Percentiles rank a stretch among this genome's conserved stretches.
Evolutionary conservation across 2,329 filamentous ascomycete genomes (phyloP).

Genomic region (Acarospora socialis): DNA sequence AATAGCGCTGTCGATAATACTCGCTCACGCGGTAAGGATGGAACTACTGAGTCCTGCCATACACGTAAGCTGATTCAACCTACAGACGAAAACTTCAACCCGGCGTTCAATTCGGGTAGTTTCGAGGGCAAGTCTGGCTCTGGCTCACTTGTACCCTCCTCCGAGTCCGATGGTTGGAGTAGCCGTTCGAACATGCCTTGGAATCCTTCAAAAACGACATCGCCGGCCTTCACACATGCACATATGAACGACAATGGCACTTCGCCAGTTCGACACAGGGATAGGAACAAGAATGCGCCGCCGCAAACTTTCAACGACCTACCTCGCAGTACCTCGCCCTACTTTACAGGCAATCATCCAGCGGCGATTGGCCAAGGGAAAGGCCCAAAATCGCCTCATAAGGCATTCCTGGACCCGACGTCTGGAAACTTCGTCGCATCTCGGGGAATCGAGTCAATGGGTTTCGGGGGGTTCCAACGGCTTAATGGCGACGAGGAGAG

Average conservation of each 20-base stretch:
- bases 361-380: constrained; percentile 13
- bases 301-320: constrained; percentile 27
- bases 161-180: constrained; percentile 52
- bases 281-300: constrained; percentile 28
- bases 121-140: constrained; percentile 49
- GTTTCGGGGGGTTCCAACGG: constrained; percentile 20
- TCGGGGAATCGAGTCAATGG: constrained; percentile 18
- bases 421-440: constrained; percentile 23
- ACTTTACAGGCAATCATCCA: constrained; percentile 33
- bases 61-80: constrained; percentile 19
- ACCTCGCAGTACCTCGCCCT: constrained; percentile 27
- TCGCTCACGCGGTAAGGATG: constrained; percentile 35
- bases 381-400: constrained; percentile 15
- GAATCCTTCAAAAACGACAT: constrained; percentile 37
- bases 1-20: constrained; percentile 33
- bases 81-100: constrained; percentile 27
- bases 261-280: constrained; percentile 44
- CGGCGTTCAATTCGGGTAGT: constrained; percentile 5
- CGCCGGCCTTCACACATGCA: constrained; percentile 31
- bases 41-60: constrained; percentile 5
- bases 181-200: constrained; percentile 41
- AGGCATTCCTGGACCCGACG: constrained; percentile 21
- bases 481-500: constrained; percentile 23
- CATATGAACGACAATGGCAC: constrained; percentile 34
- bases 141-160: constrained; percentile 52